phyloP scores from a whole-genome alignment of 2,329 filamentous ascomycete genomes.

The Verticillium longisporum region DNA sequence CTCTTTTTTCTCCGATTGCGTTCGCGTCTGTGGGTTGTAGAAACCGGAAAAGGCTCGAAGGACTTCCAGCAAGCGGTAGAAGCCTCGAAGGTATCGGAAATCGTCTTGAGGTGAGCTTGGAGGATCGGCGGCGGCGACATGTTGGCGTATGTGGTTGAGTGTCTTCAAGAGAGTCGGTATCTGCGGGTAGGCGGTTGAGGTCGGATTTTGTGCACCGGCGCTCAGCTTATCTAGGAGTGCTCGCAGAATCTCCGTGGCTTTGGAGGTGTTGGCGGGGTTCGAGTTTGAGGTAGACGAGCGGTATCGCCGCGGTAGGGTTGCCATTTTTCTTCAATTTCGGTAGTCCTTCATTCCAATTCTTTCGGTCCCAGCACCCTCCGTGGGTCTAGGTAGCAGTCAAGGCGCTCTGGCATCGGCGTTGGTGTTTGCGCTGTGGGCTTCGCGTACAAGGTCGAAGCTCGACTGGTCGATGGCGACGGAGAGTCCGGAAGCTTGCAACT shows the following conservation, averaged over 20 bases:
- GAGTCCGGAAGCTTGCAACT: neutral
- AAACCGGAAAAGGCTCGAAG: slow-evolving; percentile 67
- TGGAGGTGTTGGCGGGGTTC: slow-evolving; percentile 45
- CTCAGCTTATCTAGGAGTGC: slow-evolving; percentile 43
- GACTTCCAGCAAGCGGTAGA: slow-evolving; percentile 64
- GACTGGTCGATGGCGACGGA: neutral
- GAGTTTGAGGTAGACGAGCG: slow-evolving; percentile 60
- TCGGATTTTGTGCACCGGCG: slow-evolving; percentile 23
- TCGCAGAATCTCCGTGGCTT: slow-evolving; percentile 54
- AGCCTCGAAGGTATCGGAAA: slow-evolving; percentile 75
- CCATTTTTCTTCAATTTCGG: slow-evolving; percentile 30
- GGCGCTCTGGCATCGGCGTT: slow-evolving; percentile 10
- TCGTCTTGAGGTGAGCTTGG: slow-evolving; percentile 61
- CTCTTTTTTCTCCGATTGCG: slow-evolving; percentile 53
- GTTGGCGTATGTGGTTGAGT: slow-evolving; percentile 60
- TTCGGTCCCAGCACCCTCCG: slow-evolving; percentile 22
- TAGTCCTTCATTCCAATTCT: slow-evolving; percentile 10
- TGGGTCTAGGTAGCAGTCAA: slow-evolving; percentile 20
- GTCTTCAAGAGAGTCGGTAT: slow-evolving; percentile 42
- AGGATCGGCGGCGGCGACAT: slow-evolving; percentile 40
- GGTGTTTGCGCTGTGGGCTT: slow-evolving; percentile 1
- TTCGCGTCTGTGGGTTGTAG: slow-evolving; percentile 62
- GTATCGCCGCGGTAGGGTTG: slow-evolving; percentile 47
- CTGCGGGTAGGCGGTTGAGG: slow-evolving; percentile 37
- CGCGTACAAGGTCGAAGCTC: neutral